Evolutionary conservation across 2,329 filamentous ascomycete species (phyloP), one percentile per base, ranked within the genome.

Genomic region (Xylariales sp.): DNA sequence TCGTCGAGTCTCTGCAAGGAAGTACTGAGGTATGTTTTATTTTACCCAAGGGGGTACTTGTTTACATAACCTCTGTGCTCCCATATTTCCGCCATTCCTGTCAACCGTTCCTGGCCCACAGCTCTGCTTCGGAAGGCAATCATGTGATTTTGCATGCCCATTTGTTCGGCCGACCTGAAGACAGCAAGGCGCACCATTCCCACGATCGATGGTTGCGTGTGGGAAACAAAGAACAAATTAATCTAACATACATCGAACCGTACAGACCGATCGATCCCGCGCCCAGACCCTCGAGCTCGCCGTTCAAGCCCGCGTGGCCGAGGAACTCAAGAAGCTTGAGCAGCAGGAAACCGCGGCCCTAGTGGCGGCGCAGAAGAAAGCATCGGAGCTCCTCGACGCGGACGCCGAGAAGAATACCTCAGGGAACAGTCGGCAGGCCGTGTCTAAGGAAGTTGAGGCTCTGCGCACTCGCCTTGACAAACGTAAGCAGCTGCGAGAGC

Each of bases 261-360:
- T 20, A 42, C 59, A 97, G 91, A 91, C 85, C 65, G 90, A 97
- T 69, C 81, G 83, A 43, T 90, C 88, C 48, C 89, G 91, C 59
- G 76, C 84, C 54, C 87, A 87, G 66, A 73, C 83, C 56, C 70
- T 88, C 62, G 91, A 97, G 68, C 80, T 93, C 47, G 84, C 91
- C 54, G 83, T 95, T 62, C 90, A 96, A 70, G 70, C 79, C 59
- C 90, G 91, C 63, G 88, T 96, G 44, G 80, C 84, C 54, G 74
- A 81, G 54, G 90, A 96, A 67, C 87, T 97, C 49, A 81, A 84
- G 63, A 83, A 82, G 52, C 79, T 95, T 47, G 82, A 83, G 59
- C 74, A 79, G 47, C 70, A 82, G 52, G 84, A 91, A 60, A 66
- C 78, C 47, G 73, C 81, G 34, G 78, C 81, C 42, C 81, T 95